A percentile compares a stretch with the other conserved stretches of the same genome.
Conservation (phyloP, 352 stramenopile genomes). For the Globisporangium cylindrosporum region DNA sequence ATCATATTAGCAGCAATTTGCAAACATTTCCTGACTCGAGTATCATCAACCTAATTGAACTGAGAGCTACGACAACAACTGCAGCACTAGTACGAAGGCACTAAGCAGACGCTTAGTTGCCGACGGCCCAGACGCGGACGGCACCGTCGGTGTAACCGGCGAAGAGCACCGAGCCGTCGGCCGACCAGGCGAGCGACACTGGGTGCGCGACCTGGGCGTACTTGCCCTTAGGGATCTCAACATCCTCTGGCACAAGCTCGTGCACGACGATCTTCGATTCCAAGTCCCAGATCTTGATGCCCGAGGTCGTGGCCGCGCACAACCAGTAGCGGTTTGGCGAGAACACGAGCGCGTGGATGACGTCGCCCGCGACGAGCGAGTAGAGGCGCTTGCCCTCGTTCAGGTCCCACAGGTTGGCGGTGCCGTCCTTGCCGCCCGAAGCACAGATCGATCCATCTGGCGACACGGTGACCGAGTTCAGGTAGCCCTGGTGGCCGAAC, state of each 20-base stretch:
- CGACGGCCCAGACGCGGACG: slow-evolving; percentile 94
- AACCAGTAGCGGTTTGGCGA: slow-evolving; percentile 99
- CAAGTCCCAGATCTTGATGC: slow-evolving; percentile 99
- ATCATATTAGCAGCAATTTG: slow-evolving; percentile 6
- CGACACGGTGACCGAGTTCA: slow-evolving; percentile 99
- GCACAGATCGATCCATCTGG: slow-evolving; percentile 99
- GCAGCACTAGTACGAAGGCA: not conserved
- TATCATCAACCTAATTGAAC: slow-evolving; percentile 14
- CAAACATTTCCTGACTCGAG: not conserved
- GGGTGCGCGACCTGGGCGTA: slow-evolving; percentile 94
- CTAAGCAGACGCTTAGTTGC: slow-evolving; percentile 63
- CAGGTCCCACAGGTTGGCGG: slow-evolving; percentile 99
- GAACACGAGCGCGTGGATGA: slow-evolving; percentile 97
- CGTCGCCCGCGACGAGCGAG: slow-evolving; percentile 97
- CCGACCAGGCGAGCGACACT: slow-evolving; percentile 97
- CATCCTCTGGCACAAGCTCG: slow-evolving; percentile 91
- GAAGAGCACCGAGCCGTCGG: slow-evolving; percentile 98
- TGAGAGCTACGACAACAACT: slow-evolving; percentile 13
- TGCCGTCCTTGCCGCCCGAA: slow-evolving; percentile 99
- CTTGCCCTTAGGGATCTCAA: slow-evolving; percentile 90
- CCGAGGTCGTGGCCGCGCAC: slow-evolving; percentile 96
- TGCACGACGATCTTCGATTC: slow-evolving; percentile 99
- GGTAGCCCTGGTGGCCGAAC: slow-evolving; percentile 98
- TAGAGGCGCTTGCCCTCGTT: slow-evolving; percentile 99
- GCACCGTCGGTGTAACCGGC: slow-evolving; percentile 98